Conservation (phyloP, 805 yeast species). For the Clavispora santaluciae region DNA sequence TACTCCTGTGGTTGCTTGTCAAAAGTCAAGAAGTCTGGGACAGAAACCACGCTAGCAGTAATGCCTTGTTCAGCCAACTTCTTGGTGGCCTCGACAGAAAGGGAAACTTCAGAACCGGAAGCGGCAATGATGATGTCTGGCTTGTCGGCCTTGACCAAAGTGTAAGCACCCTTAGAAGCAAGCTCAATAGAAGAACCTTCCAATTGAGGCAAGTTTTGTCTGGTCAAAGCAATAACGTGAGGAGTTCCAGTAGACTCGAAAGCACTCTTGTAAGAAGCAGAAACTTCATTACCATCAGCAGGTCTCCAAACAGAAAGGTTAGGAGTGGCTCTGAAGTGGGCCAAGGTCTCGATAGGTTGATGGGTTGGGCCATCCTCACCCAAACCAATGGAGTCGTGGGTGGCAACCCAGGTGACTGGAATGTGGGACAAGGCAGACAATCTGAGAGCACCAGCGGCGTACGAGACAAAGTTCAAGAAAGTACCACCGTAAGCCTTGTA, state of each 20-base stretch:
- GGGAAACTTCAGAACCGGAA: constrained; percentile 91
- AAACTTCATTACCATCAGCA: constrained; percentile 85
- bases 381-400: constrained; percentile 85
- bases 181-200: constrained; percentile 88
- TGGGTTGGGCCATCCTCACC: constrained; percentile 96
- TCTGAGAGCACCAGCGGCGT: constrained; percentile 85
- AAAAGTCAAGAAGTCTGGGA: constrained; percentile 91
- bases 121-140: constrained; percentile 73
- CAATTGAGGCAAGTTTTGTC: constrained; percentile 90
- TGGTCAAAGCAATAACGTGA: constrained; percentile 68
- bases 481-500: constrained; percentile 94
- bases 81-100: constrained; percentile 81
- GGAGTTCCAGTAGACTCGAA: constrained; percentile 62
- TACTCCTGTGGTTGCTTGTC: constrained; percentile 79
- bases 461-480: constrained; percentile 85
- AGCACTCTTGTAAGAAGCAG: constrained; percentile 75
- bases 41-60: constrained; percentile 78
- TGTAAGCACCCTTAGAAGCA: constrained; percentile 94
- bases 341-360: constrained; percentile 86
- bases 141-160: constrained; percentile 51
- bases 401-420: constrained; percentile 83
- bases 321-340: constrained; percentile 82
- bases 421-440: constrained; percentile 78
- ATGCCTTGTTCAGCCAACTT: constrained; percentile 59
- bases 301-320: constrained; percentile 87